phyloP scores from a whole-genome alignment of 1,139 yeast genomes.

The Geotrichum klebahnii region DNA sequence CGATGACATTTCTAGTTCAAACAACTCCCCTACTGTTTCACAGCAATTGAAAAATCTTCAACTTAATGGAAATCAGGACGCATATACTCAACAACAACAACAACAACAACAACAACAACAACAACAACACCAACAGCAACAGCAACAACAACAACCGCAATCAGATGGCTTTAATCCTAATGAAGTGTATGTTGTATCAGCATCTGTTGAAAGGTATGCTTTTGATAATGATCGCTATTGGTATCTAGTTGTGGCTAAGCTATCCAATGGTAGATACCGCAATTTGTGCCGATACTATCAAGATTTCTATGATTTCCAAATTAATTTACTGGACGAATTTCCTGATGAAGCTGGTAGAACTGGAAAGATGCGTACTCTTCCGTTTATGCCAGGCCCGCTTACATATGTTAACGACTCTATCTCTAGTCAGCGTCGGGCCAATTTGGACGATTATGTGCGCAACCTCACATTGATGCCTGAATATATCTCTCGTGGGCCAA shows the following conservation, averaged over 20 bases:
- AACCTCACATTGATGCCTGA: constrained; percentile 71
- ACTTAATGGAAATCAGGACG: not conserved
- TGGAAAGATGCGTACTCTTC: constrained; percentile 72
- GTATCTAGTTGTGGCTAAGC: constrained; percentile 68
- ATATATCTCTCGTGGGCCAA: constrained; percentile 62
- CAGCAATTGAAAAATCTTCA: constrained; percentile 15
- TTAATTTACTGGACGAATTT: constrained; percentile 72
- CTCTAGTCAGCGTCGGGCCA: constrained; percentile 81
- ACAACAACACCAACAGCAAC: constrained; percentile 5
- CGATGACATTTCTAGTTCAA: constrained; percentile 2
- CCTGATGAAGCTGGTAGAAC: constrained; percentile 92
- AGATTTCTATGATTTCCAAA: constrained; percentile 93
- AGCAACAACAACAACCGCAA: constrained; percentile 3
- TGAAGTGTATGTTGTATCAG: constrained; percentile 43
- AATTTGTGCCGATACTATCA: constrained; percentile 86
- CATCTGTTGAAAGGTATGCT: constrained; percentile 75
- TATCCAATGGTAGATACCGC: constrained; percentile 65
- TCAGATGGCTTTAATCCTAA: not conserved
- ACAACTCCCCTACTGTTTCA: constrained; percentile 4
- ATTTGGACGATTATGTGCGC: constrained; percentile 76
- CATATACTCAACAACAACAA: constrained; percentile 5
- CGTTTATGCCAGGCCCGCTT: constrained; percentile 95
- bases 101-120: constrained; percentile 6
- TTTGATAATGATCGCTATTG: constrained; percentile 86
- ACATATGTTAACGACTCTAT: constrained; percentile 87